phyloP scores from a whole-genome alignment of 2,329 filamentous ascomycete genomes.

The Reticulascus tulasneorum region DNA sequence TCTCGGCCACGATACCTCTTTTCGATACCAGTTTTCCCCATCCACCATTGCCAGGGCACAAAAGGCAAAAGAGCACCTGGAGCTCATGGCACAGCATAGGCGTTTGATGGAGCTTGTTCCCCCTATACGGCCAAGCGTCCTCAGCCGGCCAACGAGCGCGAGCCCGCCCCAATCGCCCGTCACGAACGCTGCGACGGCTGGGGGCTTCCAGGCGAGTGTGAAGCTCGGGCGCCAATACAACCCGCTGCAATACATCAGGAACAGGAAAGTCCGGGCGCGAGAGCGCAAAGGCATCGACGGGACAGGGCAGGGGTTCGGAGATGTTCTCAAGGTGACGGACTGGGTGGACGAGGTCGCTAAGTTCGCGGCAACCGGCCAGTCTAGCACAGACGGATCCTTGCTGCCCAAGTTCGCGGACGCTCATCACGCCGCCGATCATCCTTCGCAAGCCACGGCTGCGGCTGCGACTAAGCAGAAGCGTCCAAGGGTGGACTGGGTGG shows the following conservation, averaged over 20 bases:
- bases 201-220: conserved; percentile 29
- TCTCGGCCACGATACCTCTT: conserved; percentile 35
- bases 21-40: conserved; percentile 66
- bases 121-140: conserved; percentile 53
- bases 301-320: conserved; percentile 71
- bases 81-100: conserved; percentile 80
- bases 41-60: conserved; percentile 79
- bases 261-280: conserved; percentile 77
- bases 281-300: conserved; percentile 73
- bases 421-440: conserved; percentile 30
- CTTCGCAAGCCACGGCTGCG: conserved; percentile 36
- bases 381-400: conserved; percentile 25
- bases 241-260: conserved; percentile 87
- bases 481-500: conserved; percentile 78
- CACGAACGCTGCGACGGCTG: conserved; percentile 13
- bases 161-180: conserved; percentile 37
- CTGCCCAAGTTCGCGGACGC: conserved; percentile 45
- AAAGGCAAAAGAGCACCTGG: conserved; percentile 80
- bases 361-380: conserved; percentile 35
- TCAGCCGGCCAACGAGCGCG: conserved; percentile 32
- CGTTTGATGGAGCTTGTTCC: conserved; percentile 75
- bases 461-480: conserved; percentile 59
- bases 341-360: conserved; percentile 72
- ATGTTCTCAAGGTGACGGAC: conserved; percentile 64
- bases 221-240: conserved; percentile 73